Percentiles rank a stretch among this genome's conserved stretches.
Conservation (phyloP, 164 flowering plant species). For the Vitis rotundifolia region DNA sequence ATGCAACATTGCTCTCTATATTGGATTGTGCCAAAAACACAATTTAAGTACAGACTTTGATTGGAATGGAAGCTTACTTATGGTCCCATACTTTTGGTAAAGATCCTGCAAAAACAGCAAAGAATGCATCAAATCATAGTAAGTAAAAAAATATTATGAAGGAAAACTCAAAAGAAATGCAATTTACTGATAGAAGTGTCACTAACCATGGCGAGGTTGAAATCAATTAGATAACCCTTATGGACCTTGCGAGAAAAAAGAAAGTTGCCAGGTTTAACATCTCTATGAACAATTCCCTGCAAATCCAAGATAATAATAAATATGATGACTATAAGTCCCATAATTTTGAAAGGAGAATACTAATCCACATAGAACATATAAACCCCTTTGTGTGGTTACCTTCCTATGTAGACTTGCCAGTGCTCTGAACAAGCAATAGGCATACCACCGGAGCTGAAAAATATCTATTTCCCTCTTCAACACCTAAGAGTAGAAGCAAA, state of each 20-base stretch:
- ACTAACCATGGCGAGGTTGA: conserved; percentile 93
- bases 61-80: conserved; percentile 41
- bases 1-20: not conserved
- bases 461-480: conserved; percentile 79
- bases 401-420: conserved; percentile 85
- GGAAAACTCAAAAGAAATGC: not conserved
- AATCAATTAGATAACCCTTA: conserved; percentile 94
- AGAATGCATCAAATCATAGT: not conserved
- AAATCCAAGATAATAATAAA: conserved; percentile 3
- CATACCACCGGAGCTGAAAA: conserved; percentile 83
- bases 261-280: conserved; percentile 97
- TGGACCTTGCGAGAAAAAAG: conserved; percentile 68
- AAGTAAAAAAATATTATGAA: not conserved
- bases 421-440: conserved; percentile 88
- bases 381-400: conserved; percentile 35
- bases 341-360: not conserved
- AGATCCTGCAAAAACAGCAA: conserved; percentile 57
- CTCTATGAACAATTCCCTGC: conserved; percentile 93
- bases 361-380: not conserved
- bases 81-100: conserved; percentile 46
- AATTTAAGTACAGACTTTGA: not conserved
- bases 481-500: conserved; percentile 39
- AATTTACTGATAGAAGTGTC: not conserved
- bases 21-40: conserved; percentile 18
- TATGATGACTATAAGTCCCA: not conserved